Conservation (phyloP, 805 yeast species). For the Cyberlindnera veronae region DNA sequence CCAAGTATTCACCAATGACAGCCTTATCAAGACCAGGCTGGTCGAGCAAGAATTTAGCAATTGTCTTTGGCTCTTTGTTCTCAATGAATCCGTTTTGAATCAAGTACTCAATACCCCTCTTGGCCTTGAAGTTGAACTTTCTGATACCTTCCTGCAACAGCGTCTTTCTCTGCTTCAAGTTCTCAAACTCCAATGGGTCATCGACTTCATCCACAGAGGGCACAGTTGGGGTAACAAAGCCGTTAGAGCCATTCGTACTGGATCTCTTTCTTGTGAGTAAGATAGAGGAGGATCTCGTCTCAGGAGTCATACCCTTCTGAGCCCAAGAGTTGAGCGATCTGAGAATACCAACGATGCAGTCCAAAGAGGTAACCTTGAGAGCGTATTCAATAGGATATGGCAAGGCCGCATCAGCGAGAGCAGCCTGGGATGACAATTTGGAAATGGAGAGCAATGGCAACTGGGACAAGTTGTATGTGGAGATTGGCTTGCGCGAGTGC, state of each 20-base stretch:
- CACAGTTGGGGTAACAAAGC: slow-evolving; percentile 6
- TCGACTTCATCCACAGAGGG: slow-evolving; percentile 43
- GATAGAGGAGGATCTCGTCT: slow-evolving; percentile 19
- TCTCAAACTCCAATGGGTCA: slow-evolving; percentile 83
- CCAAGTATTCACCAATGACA: slow-evolving; percentile 85
- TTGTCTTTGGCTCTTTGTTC: slow-evolving; percentile 56
- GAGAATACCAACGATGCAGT: slow-evolving; percentile 76
- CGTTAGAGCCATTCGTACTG: slow-evolving; percentile 25
- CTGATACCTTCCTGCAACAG: slow-evolving; percentile 73
- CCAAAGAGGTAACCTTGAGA: slow-evolving; percentile 75
- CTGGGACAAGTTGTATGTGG: slow-evolving; percentile 69
- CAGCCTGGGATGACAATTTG: slow-evolving; percentile 47
- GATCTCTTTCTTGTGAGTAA: slow-evolving; percentile 27
- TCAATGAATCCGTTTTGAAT: slow-evolving; percentile 60
- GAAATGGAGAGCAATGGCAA: slow-evolving; percentile 76
- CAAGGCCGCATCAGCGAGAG: slow-evolving; percentile 48
- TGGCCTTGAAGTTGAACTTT: slow-evolving; percentile 82
- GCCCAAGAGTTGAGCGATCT: slow-evolving; percentile 86
- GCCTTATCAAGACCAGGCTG: slow-evolving; percentile 81
- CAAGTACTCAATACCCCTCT: slow-evolving; percentile 67
- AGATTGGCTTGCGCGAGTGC: slow-evolving; percentile 49
- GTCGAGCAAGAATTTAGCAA: slow-evolving; percentile 72
- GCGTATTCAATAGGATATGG: slow-evolving; percentile 78
- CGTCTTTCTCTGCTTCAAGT: slow-evolving; percentile 76
- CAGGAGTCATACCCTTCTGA: slow-evolving; percentile 51